Percentiles rank a stretch among this genome's conserved stretches.
Evolutionary conservation across 2,329 filamentous ascomycete species (phyloP).

Genomic region (Pseudopyricularia javanii): DNA sequence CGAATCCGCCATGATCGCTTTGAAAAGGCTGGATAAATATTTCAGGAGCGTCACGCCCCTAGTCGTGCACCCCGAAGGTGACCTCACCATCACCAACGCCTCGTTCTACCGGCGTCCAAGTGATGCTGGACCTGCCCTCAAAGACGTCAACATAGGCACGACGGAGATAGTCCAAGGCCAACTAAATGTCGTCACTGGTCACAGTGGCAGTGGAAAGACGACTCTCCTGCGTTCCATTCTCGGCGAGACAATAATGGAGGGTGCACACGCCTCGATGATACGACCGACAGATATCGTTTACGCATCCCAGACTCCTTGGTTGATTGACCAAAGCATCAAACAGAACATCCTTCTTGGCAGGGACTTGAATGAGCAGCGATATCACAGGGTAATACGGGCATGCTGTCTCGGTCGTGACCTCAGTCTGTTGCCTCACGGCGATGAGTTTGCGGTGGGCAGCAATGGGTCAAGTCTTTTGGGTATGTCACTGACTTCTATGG

Average conservation of each 20-base stretch:
- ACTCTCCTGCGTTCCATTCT: constrained; percentile 40
- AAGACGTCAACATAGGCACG: constrained; percentile 26
- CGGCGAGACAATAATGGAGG: constrained; percentile 30
- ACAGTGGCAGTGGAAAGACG: constrained; percentile 45
- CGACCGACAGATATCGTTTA: constrained; percentile 20
- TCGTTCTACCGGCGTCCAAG: constrained; percentile 28
- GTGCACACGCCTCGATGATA: constrained; percentile 30
- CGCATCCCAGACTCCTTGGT: constrained; percentile 23
- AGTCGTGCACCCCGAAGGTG: constrained; percentile 33
- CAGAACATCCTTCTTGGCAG: constrained; percentile 12
- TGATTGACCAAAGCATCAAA: constrained; percentile 20
- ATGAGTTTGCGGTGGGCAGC: constrained; percentile 11
- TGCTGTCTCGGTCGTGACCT: constrained; percentile 15
- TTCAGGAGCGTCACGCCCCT: constrained; percentile 37
- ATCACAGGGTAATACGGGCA: constrained; percentile 13
- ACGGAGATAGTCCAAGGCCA: constrained; percentile 37
- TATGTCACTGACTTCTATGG: background rate
- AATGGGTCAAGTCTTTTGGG: constrained; percentile 11
- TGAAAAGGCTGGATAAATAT: constrained; percentile 40
- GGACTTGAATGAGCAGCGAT: constrained; percentile 14
- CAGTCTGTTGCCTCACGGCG: constrained; percentile 8
- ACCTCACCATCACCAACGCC: constrained; percentile 30
- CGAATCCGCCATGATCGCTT: constrained; percentile 31
- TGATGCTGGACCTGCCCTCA: constrained; percentile 15
- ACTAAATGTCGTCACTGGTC: constrained; percentile 40